phyloP scores from a whole-genome alignment of 2,329 filamentous ascomycete genomes.

The Cytospora mali region DNA sequence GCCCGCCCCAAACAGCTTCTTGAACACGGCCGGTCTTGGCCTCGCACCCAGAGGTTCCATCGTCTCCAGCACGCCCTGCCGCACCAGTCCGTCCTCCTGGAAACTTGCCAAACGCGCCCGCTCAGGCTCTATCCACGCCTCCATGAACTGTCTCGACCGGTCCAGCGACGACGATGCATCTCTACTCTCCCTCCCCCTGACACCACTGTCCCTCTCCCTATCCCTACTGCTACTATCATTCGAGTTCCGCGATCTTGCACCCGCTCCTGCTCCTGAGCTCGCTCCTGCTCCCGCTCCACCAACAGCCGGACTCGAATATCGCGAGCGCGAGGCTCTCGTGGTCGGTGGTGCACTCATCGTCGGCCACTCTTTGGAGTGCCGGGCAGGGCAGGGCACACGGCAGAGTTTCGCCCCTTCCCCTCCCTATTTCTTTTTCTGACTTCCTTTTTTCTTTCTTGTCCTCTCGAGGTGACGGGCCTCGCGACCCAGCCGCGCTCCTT shows the following conservation, averaged over 20 bases:
- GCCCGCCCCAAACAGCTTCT: constrained; percentile 43
- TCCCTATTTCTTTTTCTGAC: no score
- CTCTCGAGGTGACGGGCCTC: constrained; percentile 21
- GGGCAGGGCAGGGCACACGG: constrained; percentile 25
- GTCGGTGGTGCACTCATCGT: constrained; percentile 36
- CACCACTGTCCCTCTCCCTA: constrained; percentile 18
- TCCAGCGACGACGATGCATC: constrained; percentile 31
- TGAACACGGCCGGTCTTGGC: constrained; percentile 65
- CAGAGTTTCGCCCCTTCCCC: constrained; percentile 28
- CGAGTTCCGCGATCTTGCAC: constrained; percentile 27
- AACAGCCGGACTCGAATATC: constrained; percentile 54
- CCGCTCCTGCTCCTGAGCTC: constrained; percentile 31
- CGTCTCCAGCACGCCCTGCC: constrained; percentile 75
- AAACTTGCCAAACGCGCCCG: constrained; percentile 70
- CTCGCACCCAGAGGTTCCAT: constrained; percentile 81
- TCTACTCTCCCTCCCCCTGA: constrained; percentile 20
- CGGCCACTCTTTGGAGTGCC: constrained; percentile 28
- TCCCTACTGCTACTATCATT: constrained; percentile 29
- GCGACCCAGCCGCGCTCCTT: constrained; percentile 17
- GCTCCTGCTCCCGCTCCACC: constrained; percentile 36
- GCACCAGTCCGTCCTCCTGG: constrained; percentile 73
- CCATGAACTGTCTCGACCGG: constrained; percentile 51
- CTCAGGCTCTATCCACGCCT: constrained; percentile 61
- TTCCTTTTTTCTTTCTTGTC: neutral
- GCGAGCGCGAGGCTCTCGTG: constrained; percentile 56